phyloP scores from a whole-genome alignment of 2,329 filamentous ascomycete genomes.

The Phyllachora maydis region DNA sequence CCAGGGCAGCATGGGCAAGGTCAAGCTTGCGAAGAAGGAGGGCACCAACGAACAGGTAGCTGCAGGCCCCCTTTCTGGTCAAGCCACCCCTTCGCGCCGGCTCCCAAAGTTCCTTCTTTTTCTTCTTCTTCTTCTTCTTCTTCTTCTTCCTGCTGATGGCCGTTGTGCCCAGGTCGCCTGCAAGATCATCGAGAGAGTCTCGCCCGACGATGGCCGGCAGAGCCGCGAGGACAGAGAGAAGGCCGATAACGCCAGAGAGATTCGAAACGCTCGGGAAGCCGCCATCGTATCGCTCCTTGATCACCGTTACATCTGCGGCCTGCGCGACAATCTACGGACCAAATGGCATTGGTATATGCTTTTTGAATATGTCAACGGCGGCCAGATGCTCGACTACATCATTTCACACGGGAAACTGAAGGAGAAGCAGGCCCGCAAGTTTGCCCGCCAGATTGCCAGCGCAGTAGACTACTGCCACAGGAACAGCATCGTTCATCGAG shows the following conservation, averaged over 20 bases:
- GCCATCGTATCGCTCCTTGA: slow-evolving; percentile 89
- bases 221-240: slow-evolving; percentile 58
- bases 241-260: slow-evolving; percentile 90
- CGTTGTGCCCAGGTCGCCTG: slow-evolving; percentile 92
- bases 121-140: no score
- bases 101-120: no score
- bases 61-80: not conserved
- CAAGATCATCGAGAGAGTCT: slow-evolving; percentile 87
- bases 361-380: slow-evolving; percentile 96
- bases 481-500: slow-evolving; percentile 94
- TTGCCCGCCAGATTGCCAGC: slow-evolving; percentile 90
- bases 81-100: no score
- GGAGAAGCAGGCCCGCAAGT: slow-evolving; percentile 95
- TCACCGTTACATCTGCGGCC: slow-evolving; percentile 88
- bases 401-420: slow-evolving; percentile 95
- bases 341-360: slow-evolving; percentile 99
- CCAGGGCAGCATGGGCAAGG: slow-evolving; percentile 96
- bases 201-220: slow-evolving; percentile 65
- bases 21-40: slow-evolving; percentile 81
- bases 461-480: slow-evolving; percentile 93
- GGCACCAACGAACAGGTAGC: slow-evolving; percentile 79
- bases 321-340: slow-evolving; percentile 86
- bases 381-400: slow-evolving; percentile 99
- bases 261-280: slow-evolving; percentile 83
- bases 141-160: no score